Percentiles rank a stretch among this genome's conserved stretches.
phyloP scores from a whole-genome alignment of 768 basidiomycete genomes.

The Serendipita sp. region DNA sequence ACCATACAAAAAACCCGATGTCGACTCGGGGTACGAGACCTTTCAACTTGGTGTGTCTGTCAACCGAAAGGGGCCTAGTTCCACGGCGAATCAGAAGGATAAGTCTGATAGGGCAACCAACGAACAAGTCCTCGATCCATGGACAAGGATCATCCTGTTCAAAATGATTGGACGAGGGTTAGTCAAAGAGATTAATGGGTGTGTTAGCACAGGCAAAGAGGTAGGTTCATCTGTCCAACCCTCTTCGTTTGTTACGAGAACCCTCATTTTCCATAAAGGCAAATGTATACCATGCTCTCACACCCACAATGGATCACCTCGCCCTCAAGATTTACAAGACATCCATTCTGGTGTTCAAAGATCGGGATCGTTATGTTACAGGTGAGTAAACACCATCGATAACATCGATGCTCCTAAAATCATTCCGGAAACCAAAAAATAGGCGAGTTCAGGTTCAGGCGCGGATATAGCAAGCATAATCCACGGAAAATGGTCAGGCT shows the following conservation, averaged over 20 bases:
- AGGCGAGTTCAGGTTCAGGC: constrained; percentile 45
- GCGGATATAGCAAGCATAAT: constrained; percentile 45
- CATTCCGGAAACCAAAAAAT: constrained; percentile 30
- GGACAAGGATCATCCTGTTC: constrained; percentile 87
- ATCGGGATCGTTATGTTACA: constrained; percentile 86
- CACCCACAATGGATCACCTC: constrained; percentile 40
- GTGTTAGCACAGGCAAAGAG: constrained; percentile 97
- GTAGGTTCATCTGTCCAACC: constrained; percentile 27
- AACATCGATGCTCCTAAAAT: constrained; percentile 25
- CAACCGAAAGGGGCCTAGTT: constrained; percentile 84
- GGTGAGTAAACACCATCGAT: constrained; percentile 28
- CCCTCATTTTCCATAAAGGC: constrained; percentile 38
- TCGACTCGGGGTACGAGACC: no score
- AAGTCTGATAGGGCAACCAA: constrained; percentile 93
- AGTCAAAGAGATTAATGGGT: constrained; percentile 84
- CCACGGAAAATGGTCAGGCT: constrained; percentile 97
- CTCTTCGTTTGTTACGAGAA: constrained; percentile 6
- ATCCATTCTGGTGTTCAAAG: constrained; percentile 92
- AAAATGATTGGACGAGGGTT: constrained; percentile 90
- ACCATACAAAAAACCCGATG: constrained; percentile 36
- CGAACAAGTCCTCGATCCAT: constrained; percentile 91
- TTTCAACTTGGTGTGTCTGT: constrained; percentile 51
- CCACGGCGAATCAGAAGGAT: constrained; percentile 80
- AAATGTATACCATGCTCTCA: constrained; percentile 87
- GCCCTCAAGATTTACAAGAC: constrained; percentile 99